Base-by-base conservation (phyloP, 2,329 filamentous ascomycete genomes). In the Bipolaris bicolor region DNA sequence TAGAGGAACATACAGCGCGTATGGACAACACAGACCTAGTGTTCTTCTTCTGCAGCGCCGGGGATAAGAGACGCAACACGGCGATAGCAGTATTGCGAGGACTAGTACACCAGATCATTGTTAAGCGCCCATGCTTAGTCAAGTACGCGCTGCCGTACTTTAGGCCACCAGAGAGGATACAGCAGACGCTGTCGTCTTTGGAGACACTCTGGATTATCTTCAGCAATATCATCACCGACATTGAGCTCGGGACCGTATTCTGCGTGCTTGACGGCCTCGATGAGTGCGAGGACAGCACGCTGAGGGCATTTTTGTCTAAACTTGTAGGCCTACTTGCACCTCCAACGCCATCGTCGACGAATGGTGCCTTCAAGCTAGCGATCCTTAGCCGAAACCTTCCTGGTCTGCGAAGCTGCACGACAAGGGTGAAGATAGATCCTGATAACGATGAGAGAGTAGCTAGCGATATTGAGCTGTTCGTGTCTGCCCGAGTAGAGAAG, bases 1-100 rank as follows among this genome's bases (percentile, higher is more conserved):
- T 68, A 1, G 49, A 67, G 44, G 55, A 26, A 26, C 11, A 33
- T 18, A 47, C 39, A 31, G 29, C 33, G 24, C 24, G 24, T 6
- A 26, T 7, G 7, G 24, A 34, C 15, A n/a, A 34, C 3, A 11
- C 33, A 34, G 15, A 34, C 33, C 18, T 63, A 10, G 22, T 58
- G 0, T 70, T 64, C 48, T 72, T 53, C 55, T 75, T 75, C 53
- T 74, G 67, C 60, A 60, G 57, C 26, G 45, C 57, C 37, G 54
- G 67, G 37, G 64, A 74, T 39, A 50, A 67, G 16, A 65, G 24
- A n/a, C 20, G 11, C 11, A 43, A 11, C 6, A 24, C 39, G 13
- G 39, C 18, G 2, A 18, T 18, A 16, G 36, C 36, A 7, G 36
- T 37, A n/a, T n/a, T 37, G 36, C n/a, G n/a, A 3, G 15, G 36